phyloP scores from a whole-genome alignment of 2,329 filamentous ascomycete genomes.

The Thelonectria discophora region DNA sequence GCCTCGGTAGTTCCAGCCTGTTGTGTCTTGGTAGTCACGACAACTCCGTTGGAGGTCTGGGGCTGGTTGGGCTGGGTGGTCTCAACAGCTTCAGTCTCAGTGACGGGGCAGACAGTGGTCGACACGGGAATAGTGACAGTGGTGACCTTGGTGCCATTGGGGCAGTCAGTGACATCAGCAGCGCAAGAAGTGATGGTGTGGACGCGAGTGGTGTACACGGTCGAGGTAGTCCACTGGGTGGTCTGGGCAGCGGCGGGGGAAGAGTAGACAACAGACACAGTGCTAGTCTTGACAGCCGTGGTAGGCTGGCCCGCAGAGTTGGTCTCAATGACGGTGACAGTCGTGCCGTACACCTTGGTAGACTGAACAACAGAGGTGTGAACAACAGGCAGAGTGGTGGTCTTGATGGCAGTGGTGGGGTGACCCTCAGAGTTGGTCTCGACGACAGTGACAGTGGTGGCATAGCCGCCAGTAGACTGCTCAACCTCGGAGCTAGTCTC shows the following conservation, averaged over 20 bases:
- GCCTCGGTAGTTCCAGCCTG: constrained; percentile 17
- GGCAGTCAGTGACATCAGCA: constrained; percentile 33
- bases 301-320: background rate
- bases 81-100: background rate
- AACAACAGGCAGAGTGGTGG: no score
- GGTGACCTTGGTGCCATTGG: constrained; percentile 3
- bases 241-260: constrained; percentile 1
- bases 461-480: background rate
- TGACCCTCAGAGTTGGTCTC: background rate
- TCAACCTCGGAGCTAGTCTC: background rate
- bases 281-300: constrained; percentile 8
- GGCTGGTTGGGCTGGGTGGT: background rate
- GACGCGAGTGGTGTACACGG: constrained; percentile 35
- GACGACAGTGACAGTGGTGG: background rate
- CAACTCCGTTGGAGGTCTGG: background rate
- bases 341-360: background rate
- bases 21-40: background rate
- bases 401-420: background rate
- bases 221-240: constrained; percentile 27
- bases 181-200: constrained; percentile 27
- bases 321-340: background rate
- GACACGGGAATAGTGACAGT: constrained; percentile 36
- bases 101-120: constrained; percentile 30
- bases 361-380: no score
- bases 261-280: constrained; percentile 5